Conservation (phyloP, 2,329 filamentous ascomycete species). For the Metarhizium rileyi region DNA sequence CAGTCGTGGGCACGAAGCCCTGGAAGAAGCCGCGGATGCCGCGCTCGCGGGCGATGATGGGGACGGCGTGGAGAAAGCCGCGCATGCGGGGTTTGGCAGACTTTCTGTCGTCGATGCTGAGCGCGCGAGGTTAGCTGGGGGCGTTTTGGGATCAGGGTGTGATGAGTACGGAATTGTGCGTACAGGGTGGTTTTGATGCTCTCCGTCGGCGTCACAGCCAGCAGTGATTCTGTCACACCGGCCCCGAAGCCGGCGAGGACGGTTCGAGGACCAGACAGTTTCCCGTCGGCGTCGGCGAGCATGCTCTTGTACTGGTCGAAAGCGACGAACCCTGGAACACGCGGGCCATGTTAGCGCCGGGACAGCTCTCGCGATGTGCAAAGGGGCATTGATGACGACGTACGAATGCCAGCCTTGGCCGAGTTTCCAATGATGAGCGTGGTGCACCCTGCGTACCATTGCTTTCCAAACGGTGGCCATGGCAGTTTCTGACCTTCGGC, state of each 20-base stretch:
- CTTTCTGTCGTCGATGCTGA: conserved; percentile 89
- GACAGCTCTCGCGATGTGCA: conserved; percentile 8
- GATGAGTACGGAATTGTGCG: background rate
- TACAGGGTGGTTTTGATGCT: conserved; percentile 95
- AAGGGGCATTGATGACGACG: conserved; percentile 22
- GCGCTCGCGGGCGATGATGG: conserved; percentile 78
- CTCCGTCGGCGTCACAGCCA: conserved; percentile 94
- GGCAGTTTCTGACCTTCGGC: conserved; percentile 78
- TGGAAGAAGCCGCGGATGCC: conserved; percentile 92
- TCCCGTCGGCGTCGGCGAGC: conserved; percentile 73
- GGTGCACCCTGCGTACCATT: conserved; percentile 98
- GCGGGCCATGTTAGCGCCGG: background rate
- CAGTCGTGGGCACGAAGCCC: conserved; percentile 90
- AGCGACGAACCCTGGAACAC: conserved; percentile 60
- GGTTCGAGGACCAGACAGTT: conserved; percentile 80
- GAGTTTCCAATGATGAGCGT: conserved; percentile 96
- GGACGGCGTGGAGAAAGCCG: conserved; percentile 84
- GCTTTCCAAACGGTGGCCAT: conserved; percentile 84
- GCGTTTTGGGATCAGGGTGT: background rate
- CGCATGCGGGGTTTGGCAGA: conserved; percentile 72
- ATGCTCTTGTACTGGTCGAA: conserved; percentile 90
- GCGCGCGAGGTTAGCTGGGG: background rate
- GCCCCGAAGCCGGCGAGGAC: conserved; percentile 92
- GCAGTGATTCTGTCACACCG: conserved; percentile 82
- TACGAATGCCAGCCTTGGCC: conserved; percentile 89